Evolutionary conservation across 2,329 filamentous ascomycete genomes (phyloP), one percentile per base, ranked within the genome.

Genomic region (Aspergillus oerlinghausenensis): DNA sequence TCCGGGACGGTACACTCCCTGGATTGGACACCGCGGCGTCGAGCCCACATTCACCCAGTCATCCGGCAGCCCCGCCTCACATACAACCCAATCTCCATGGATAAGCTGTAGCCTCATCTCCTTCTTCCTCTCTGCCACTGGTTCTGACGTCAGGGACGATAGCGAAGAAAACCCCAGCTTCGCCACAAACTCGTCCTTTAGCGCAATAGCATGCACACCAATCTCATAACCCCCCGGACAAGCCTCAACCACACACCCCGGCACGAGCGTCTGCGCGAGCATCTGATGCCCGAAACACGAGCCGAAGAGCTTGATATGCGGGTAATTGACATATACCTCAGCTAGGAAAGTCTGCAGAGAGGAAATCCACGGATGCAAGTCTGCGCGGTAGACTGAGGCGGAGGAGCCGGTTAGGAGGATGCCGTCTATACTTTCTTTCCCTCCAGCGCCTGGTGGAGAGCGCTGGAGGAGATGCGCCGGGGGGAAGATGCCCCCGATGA

Each of bases 221-320:
- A 70, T 59, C 52, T 75, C 72, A 4, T 59, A 67, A 0, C 71
- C 71, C 0, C 28, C 6, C 0, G 59, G 53, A 10, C 64, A 66
- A 7, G 50, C 40, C 28, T 65, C 63, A 4, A 72, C 69, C 2
- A 58, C 58, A 19, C 60, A 54, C 11, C 61, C 52, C 8, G 62
- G 49, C 1, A 65, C 50, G 1, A 65, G 14, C 1, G 59, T 55
- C 43, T 58, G 54, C 2, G 59, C 62, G 40, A 71, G 63, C 14
- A 70, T 56, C 56, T 71, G 69, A 50, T 71, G 69, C 0, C 69
- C 71, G 58, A 72, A 73, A 52, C 71, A 73, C 2, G 70, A 71
- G 8, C 70, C 71, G 49, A 73, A 66, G 6, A 72, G 58, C 17
- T 66, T 67, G 3, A 73, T 69, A 23, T 66, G 43, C 2, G 70